Conservation (phyloP, 495 filamentous ascomycete species). For the Podospora pseudocomata region DNA sequence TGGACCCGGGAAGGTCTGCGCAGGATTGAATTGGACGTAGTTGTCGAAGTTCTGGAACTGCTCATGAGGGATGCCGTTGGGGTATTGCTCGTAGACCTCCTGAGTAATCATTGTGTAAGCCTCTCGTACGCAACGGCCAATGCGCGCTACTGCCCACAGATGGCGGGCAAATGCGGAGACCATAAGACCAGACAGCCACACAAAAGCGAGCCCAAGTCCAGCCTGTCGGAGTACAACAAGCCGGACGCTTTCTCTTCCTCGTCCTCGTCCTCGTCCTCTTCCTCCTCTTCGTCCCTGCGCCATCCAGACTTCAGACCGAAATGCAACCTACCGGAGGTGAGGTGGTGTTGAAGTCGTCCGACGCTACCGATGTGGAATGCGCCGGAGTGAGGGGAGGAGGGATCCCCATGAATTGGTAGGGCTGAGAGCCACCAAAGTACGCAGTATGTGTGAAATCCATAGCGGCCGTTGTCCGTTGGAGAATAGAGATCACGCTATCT, state of each 20-base stretch:
- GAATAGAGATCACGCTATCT: background rate
- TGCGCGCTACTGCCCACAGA: slow-evolving; percentile 28
- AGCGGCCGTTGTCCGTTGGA: slow-evolving; percentile 5
- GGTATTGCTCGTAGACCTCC: slow-evolving; percentile 46
- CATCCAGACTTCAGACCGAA: background rate
- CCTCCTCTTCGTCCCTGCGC: background rate
- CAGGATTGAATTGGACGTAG: slow-evolving; percentile 41
- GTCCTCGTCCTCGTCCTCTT: slow-evolving; percentile 3
- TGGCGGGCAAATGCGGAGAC: slow-evolving; percentile 27
- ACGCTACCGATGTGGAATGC: slow-evolving; percentile 49
- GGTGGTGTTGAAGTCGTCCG: slow-evolving; percentile 52
- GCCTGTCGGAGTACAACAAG: slow-evolving; percentile 18
- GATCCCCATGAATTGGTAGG: slow-evolving; percentile 54
- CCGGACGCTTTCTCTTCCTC: background rate
- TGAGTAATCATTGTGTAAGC: slow-evolving; percentile 45
- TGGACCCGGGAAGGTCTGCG: slow-evolving; percentile 38
- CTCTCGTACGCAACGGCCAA: slow-evolving; percentile 17
- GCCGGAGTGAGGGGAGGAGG: slow-evolving; percentile 50
- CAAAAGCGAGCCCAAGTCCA: background rate
- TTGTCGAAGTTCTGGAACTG: slow-evolving; percentile 45
- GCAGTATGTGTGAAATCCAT: slow-evolving; percentile 46
- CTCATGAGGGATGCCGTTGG: slow-evolving; percentile 38
- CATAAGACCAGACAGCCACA: slow-evolving; percentile 8
- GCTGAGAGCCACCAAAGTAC: slow-evolving; percentile 48
- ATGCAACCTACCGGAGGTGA: slow-evolving; percentile 52